Evolutionary conservation across 2,329 filamentous ascomycete genomes (phyloP).

Genomic region (Proliferodiscus dingleyae): DNA sequence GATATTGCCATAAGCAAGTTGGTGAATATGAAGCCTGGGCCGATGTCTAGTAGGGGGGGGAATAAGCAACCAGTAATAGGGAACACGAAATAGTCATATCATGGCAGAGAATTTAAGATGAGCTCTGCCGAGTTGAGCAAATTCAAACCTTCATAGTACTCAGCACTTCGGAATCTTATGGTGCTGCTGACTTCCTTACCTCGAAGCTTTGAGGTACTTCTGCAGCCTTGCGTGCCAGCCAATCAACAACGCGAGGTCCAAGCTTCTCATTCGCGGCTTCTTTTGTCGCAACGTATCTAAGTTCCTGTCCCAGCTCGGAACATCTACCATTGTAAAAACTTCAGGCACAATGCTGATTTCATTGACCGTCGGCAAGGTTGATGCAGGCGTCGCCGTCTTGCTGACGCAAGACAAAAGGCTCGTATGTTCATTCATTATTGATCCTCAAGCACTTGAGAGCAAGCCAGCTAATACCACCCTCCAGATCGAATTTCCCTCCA

Average conservation of each 20-base stretch:
- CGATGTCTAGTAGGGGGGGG: neutral
- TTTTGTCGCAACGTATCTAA: slow-evolving; percentile 23
- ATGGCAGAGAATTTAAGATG: no score
- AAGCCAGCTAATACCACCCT: slow-evolving; percentile 20
- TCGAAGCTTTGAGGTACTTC: neutral
- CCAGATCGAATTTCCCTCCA: slow-evolving; percentile 97
- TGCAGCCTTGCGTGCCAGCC: slow-evolving; percentile 1
- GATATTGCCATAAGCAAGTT: slow-evolving; percentile 16
- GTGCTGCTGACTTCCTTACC: no score
- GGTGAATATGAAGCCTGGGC: neutral
- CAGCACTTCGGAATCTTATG: no score
- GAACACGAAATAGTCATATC: no score
- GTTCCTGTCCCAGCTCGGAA: no score
- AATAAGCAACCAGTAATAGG: no score
- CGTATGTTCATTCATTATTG: slow-evolving; percentile 47
- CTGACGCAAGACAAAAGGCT: slow-evolving; percentile 95
- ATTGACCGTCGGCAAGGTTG: slow-evolving; percentile 97
- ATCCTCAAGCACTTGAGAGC: no score
- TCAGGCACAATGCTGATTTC: slow-evolving; percentile 78
- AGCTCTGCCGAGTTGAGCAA: no score
- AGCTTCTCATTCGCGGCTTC: slow-evolving; percentile 5
- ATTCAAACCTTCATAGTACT: no score
- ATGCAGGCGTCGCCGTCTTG: slow-evolving; percentile 95
- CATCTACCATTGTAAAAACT: slow-evolving; percentile 5
- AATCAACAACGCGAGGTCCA: slow-evolving; percentile 10